These are phyloP conservation scores for Colletotrichum sp. DNA, from an alignment of 2,329 filamentous ascomycete genomes.

Conservation along the genomic window DNA sequence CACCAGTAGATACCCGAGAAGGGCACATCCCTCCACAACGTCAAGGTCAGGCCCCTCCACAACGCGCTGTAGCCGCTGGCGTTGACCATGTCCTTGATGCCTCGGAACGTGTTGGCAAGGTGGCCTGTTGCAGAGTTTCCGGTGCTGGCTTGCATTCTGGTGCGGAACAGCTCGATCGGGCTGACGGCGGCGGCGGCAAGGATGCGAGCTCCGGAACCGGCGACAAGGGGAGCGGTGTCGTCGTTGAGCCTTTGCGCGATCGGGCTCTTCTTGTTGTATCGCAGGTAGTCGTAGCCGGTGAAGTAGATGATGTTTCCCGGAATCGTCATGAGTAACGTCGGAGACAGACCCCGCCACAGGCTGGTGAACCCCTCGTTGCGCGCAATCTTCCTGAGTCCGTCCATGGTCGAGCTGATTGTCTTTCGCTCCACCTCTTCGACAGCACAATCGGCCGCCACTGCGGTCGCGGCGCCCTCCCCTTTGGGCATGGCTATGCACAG, in stretches of 20 bases:
- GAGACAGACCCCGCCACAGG: slow-evolving; percentile 92
- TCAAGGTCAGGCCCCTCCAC: slow-evolving; percentile 89
- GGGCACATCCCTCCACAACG: slow-evolving; percentile 94
- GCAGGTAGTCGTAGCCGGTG: slow-evolving; percentile 94
- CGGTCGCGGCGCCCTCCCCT: slow-evolving; percentile 49
- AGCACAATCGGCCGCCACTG: slow-evolving; percentile 71
- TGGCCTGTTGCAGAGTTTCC: slow-evolving; percentile 67
- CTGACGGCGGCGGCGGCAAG: slow-evolving; percentile 83
- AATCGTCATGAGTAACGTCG: slow-evolving; percentile 91
- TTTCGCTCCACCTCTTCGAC: slow-evolving; percentile 85
- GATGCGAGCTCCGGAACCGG: slow-evolving; percentile 78
- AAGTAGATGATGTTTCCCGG: slow-evolving; percentile 99
- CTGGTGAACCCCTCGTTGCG: slow-evolving; percentile 87
- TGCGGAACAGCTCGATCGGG: slow-evolving; percentile 93
- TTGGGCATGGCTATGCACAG: slow-evolving; percentile 77
- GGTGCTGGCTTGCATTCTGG: slow-evolving; percentile 82
- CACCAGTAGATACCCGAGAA: slow-evolving; percentile 99
- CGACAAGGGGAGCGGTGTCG: slow-evolving; percentile 78
- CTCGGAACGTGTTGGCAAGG: slow-evolving; percentile 78
- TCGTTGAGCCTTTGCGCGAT: slow-evolving; percentile 69
- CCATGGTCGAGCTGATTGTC: slow-evolving; percentile 88
- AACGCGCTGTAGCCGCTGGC: slow-evolving; percentile 79
- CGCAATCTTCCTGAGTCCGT: slow-evolving; percentile 92
- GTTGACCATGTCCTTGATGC: slow-evolving; percentile 79
- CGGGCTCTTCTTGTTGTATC: slow-evolving; percentile 75